phyloP scores from a whole-genome alignment of 495 filamentous ascomycete species.

The Lineolata rhizophorae region DNA sequence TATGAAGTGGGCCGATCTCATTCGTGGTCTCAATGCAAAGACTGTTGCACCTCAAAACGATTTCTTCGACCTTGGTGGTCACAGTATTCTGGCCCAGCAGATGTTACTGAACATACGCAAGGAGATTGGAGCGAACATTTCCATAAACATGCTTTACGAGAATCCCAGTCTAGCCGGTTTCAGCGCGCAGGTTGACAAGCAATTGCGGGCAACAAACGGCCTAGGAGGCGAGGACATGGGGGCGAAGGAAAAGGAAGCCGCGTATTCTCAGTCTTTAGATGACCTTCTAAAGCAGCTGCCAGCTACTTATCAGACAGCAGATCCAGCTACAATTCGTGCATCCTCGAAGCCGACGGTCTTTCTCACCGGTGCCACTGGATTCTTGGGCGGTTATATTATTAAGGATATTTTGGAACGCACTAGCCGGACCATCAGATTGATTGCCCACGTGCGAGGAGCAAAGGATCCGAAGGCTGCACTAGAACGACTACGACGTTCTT shows the following conservation, averaged over 20 bases:
- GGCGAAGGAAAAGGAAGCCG: slow-evolving; percentile 22
- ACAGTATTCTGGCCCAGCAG: slow-evolving; percentile 71
- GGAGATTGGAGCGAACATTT: slow-evolving; percentile 44
- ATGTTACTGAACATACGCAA: slow-evolving; percentile 50
- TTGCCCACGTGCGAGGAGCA: slow-evolving; percentile 59
- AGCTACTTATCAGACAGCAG: slow-evolving; percentile 15
- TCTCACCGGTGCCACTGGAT: slow-evolving; percentile 81
- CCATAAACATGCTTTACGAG: slow-evolving; percentile 56
- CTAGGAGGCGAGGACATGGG: not conserved
- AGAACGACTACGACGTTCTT: slow-evolving; percentile 26
- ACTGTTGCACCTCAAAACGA: slow-evolving; percentile 40
- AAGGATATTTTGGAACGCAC: slow-evolving; percentile 44
- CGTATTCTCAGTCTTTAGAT: slow-evolving; percentile 41
- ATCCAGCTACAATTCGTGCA: slow-evolving; percentile 10
- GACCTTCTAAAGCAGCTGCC: slow-evolving; percentile 31
- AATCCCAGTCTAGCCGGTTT: slow-evolving; percentile 54
- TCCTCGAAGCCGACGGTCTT: slow-evolving; percentile 36
- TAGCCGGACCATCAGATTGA: slow-evolving; percentile 40
- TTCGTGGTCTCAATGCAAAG: slow-evolving; percentile 20
- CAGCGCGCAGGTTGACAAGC: slow-evolving; percentile 47
- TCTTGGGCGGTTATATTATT: slow-evolving; percentile 68
- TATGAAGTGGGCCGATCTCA: slow-evolving; percentile 42
- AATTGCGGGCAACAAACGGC: no score
- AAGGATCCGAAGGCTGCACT: slow-evolving; percentile 29
- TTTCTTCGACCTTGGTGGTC: slow-evolving; percentile 81